These are phyloP conservation scores for Myxozyma neotropica DNA, from an alignment of 805 yeast genomes.

Conservation along the genomic window DNA sequence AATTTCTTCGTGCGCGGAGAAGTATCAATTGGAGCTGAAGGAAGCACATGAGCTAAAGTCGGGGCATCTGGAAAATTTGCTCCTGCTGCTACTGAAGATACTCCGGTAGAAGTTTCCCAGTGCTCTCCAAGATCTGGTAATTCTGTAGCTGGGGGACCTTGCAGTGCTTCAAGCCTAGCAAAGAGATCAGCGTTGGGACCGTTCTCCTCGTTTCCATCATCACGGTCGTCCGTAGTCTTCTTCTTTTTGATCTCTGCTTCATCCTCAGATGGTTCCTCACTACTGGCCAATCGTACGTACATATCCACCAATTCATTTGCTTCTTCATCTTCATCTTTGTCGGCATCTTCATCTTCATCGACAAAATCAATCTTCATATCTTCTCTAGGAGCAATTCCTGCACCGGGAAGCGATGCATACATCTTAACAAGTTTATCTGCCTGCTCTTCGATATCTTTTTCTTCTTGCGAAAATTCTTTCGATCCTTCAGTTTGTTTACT, in stretches of 20 bases:
- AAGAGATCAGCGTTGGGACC: constrained; percentile 10
- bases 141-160: background rate
- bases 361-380: background rate
- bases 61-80: constrained; percentile 19
- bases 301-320: constrained; percentile 28
- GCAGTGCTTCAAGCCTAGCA: constrained; percentile 21
- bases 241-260: background rate
- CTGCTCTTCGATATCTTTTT: constrained; percentile 25
- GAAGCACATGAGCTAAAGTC: constrained; percentile 9
- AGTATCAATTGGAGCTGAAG: constrained; percentile 14
- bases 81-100: background rate
- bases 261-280: constrained; percentile 11
- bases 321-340: constrained; percentile 25
- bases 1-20: constrained; percentile 16
- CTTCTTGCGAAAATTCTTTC: constrained; percentile 12
- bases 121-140: no score
- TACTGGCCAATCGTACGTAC: constrained; percentile 25
- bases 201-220: constrained; percentile 1
- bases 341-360: background rate
- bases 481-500: no score
- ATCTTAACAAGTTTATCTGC: constrained; percentile 23
- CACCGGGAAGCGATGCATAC: constrained; percentile 11
- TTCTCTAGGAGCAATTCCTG: constrained; percentile 9
- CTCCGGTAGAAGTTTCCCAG: no score
- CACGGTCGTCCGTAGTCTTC: background rate